Evolutionary conservation across 495 filamentous ascomycete genomes (phyloP).

Genomic region (Hyphodiscus hymeniophilus): DNA sequence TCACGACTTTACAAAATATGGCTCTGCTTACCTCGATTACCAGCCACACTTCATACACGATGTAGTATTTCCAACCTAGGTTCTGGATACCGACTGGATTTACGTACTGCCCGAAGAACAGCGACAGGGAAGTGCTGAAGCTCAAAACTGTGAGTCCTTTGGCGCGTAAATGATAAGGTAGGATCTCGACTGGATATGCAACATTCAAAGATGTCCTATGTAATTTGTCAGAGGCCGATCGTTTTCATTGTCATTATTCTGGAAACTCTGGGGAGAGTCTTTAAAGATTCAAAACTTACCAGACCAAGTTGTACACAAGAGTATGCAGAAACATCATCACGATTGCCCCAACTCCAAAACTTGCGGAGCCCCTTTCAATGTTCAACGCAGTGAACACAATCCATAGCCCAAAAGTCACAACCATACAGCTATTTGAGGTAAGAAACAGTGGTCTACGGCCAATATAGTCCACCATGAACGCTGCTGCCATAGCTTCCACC

Average conservation of each 20-base stretch:
- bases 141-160: constrained; percentile 12
- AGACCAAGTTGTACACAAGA: neutral
- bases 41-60: constrained; percentile 15
- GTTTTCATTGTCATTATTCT: no score
- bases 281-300: neutral
- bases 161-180: constrained; percentile 24
- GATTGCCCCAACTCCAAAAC: neutral
- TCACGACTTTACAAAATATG: neutral
- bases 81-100: constrained; percentile 29
- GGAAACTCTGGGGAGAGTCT: neutral
- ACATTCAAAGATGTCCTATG: constrained; percentile 43
- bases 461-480: constrained; percentile 23
- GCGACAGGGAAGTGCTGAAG: neutral
- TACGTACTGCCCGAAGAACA: constrained; percentile 32
- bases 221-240: no score
- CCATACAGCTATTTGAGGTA: constrained; percentile 16
- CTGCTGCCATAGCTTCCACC: constrained; percentile 22
- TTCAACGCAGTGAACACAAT: constrained; percentile 13
- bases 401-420: constrained; percentile 7
- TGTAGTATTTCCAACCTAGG: constrained; percentile 32
- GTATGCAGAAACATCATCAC: constrained; percentile 1
- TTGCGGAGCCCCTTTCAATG: neutral
- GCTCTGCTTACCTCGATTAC: constrained; percentile 1
- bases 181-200: constrained; percentile 28
- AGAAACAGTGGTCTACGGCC: constrained; percentile 3